These are phyloP conservation scores for Nakazawaea populi DNA, from an alignment of 805 yeast species.

Conservation along the genomic window DNA sequence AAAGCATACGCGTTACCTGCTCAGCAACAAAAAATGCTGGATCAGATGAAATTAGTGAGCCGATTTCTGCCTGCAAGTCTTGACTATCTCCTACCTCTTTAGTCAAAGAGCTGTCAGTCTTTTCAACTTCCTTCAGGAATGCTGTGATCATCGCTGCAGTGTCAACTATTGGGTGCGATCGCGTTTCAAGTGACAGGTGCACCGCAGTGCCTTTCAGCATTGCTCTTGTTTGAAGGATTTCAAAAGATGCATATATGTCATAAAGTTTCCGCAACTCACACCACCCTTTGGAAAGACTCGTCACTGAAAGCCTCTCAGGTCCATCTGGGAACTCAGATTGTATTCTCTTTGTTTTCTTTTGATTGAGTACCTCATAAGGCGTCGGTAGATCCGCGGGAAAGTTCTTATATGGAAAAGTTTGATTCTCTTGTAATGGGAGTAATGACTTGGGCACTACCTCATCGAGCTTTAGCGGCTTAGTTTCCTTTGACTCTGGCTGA, in stretches of 20 bases:
- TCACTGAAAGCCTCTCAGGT: conserved; percentile 46
- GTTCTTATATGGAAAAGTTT: conserved; percentile 15
- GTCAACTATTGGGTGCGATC: conserved; percentile 32
- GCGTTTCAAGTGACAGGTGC: conserved; percentile 43
- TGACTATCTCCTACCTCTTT: conserved; percentile 9
- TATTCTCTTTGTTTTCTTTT: conserved; percentile 5
- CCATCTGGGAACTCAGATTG: conserved; percentile 1
- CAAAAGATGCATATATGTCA: conserved; percentile 36
- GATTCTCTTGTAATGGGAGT: neutral
- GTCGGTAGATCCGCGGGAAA: conserved; percentile 13
- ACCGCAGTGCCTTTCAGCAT: conserved; percentile 40
- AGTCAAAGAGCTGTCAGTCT: conserved; percentile 8
- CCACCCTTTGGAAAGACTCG: conserved; percentile 58
- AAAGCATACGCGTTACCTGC: conserved; percentile 32
- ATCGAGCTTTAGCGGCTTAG: neutral
- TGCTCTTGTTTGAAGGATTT: conserved; percentile 27
- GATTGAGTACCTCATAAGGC: conserved; percentile 17
- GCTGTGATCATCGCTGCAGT: conserved; percentile 2
- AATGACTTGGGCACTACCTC: neutral
- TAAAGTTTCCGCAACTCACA: conserved; percentile 61
- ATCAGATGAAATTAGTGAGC: conserved; percentile 4
- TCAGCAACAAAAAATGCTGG: neutral
- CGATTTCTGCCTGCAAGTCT: conserved; percentile 6
- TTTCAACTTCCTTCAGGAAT: conserved; percentile 3
- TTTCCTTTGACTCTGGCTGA: neutral